Conservation (phyloP, 805 yeast genomes). For the Aciculoconidium aculeatum region DNA sequence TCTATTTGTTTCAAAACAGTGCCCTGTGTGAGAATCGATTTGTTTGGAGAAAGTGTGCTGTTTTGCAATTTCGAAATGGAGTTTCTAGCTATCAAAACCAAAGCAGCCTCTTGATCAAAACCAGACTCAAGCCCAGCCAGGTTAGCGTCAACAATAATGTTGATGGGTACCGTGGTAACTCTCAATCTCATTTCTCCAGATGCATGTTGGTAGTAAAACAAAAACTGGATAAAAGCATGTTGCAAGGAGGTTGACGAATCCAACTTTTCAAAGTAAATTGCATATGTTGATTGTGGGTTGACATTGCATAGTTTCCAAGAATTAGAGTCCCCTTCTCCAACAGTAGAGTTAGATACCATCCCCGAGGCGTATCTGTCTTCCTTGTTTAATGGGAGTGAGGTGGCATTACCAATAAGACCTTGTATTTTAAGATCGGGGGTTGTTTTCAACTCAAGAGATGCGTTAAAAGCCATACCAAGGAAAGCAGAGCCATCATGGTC, state of each 20-base stretch:
- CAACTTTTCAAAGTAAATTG: constrained; percentile 48
- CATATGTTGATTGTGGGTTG: constrained; percentile 54
- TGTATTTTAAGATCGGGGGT: constrained; percentile 46
- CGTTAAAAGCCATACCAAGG: constrained; percentile 52
- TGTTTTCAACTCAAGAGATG: constrained; percentile 52
- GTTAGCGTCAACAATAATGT: constrained; percentile 36
- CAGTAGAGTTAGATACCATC: constrained; percentile 24
- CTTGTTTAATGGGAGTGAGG: constrained; percentile 33
- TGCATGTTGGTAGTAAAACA: constrained; percentile 58
- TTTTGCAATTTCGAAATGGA: constrained; percentile 39
- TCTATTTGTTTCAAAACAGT: constrained; percentile 47
- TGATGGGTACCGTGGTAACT: constrained; percentile 52
- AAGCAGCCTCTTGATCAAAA: constrained; percentile 68
- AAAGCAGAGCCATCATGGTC: constrained; percentile 20
- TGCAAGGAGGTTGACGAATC: constrained; percentile 22
- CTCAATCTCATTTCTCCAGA: constrained; percentile 51
- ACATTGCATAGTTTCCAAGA: constrained; percentile 57
- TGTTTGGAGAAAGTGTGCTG: constrained; percentile 10
- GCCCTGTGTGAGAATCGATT: constrained; percentile 15
- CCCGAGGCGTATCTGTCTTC: constrained; percentile 17
- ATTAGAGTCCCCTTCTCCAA: constrained; percentile 49
- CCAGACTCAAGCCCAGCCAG: constrained; percentile 37
- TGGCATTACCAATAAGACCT: constrained; percentile 61
- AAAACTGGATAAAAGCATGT: constrained; percentile 42
- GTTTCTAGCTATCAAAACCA: constrained; percentile 53